Conservation (phyloP, 345 rosid genomes). For the Brassica carinata region DNA sequence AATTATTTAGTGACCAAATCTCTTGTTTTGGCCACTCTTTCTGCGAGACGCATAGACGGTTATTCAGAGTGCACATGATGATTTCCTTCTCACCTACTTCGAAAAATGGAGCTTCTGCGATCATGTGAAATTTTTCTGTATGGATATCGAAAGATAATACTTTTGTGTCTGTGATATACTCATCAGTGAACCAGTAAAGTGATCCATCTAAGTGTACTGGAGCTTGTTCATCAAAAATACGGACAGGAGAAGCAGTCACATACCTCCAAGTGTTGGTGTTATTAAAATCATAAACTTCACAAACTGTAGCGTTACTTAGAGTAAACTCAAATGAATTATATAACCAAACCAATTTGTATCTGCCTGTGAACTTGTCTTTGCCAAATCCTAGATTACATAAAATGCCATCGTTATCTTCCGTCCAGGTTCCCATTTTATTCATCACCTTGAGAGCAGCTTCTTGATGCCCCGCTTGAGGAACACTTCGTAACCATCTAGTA, state of each 20-base stretch:
- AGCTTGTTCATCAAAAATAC: not conserved
- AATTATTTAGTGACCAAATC: not conserved
- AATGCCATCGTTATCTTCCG: not conserved
- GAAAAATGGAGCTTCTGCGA: not conserved
- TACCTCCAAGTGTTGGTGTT: constrained; percentile 4
- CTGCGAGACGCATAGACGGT: not conserved
- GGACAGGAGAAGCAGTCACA: not conserved
- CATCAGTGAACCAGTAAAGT: constrained; percentile 5
- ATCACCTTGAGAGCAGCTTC: no score
- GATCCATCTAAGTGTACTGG: not conserved
- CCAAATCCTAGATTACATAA: not conserved
- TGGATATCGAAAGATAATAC: not conserved
- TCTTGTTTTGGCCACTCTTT: not conserved
- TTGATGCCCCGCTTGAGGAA: constrained; percentile 3
- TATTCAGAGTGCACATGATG: not conserved
- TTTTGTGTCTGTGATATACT: not conserved
- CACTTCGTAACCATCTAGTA: constrained; percentile 11
- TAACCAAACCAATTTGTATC: not conserved
- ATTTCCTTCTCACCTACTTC: not conserved
- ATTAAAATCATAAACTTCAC: not conserved
- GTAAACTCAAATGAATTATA: not conserved
- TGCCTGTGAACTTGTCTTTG: not conserved
- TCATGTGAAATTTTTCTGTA: constrained; percentile 1
- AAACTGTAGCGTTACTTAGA: not conserved
- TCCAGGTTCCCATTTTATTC: no score